These are phyloP conservation scores for Ananas comosus DNA, from an alignment of 176 grass and related monocot genomes.

Conservation along the genomic window DNA sequence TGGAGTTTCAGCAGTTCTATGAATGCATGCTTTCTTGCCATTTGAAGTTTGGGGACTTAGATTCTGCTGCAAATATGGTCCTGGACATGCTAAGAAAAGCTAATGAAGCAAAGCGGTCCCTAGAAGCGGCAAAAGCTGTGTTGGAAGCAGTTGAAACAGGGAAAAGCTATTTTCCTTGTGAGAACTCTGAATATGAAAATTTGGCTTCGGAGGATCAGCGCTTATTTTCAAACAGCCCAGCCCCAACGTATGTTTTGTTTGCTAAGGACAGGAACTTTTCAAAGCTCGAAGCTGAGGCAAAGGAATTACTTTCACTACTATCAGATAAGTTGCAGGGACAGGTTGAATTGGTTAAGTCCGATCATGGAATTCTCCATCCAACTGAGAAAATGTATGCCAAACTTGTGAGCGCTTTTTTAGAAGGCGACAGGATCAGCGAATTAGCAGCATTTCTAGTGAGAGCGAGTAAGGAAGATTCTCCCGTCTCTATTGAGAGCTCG, in stretches of 20 bases:
- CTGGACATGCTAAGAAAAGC: slow-evolving; percentile 75
- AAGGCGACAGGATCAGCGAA: slow-evolving; percentile 52
- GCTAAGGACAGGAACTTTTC: slow-evolving; percentile 48
- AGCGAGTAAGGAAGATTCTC: slow-evolving; percentile 65
- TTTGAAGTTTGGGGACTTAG: slow-evolving; percentile 73
- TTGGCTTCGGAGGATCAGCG: slow-evolving; percentile 20
- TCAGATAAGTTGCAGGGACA: slow-evolving; percentile 57
- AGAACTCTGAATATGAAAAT: slow-evolving; percentile 21
- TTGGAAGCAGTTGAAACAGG: slow-evolving; percentile 45
- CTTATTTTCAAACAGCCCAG: slow-evolving; percentile 27
- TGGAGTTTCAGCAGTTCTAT: slow-evolving; percentile 68
- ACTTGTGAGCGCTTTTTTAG: slow-evolving; percentile 68
- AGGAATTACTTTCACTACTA: slow-evolving; percentile 38
- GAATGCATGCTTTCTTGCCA: slow-evolving; percentile 67
- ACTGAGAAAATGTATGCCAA: slow-evolving; percentile 88
- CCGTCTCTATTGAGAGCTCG: slow-evolving; percentile 51
- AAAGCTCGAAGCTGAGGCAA: slow-evolving; percentile 48
- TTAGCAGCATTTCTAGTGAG: slow-evolving; percentile 73
- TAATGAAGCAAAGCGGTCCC: slow-evolving; percentile 51
- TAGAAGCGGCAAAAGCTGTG: slow-evolving; percentile 54
- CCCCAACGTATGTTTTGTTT: slow-evolving; percentile 47
- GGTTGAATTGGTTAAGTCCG: slow-evolving; percentile 56
- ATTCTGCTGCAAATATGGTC: slow-evolving; percentile 58
- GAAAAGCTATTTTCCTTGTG: slow-evolving; percentile 36
- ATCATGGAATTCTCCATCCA: slow-evolving; percentile 74